A percentile compares a stretch with the other conserved stretches of the same genome.
phyloP scores from a whole-genome alignment of 1,284 basidiomycete genomes.

The Lignosus rhinocerotis region DNA sequence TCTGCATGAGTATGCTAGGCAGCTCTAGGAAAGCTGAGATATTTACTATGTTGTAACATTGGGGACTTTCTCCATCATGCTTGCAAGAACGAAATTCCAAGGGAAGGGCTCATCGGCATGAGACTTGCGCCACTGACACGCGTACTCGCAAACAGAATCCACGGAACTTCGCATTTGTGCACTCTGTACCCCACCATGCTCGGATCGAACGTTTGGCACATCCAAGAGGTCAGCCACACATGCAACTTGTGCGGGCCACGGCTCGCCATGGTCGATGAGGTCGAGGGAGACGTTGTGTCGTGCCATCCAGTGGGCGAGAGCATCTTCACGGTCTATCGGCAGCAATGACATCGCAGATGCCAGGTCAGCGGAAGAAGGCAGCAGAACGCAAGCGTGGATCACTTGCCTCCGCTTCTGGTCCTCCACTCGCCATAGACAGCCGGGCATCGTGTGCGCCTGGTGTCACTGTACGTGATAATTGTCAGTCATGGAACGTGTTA shows the following conservation, averaged over 20 bases:
- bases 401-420: constrained; percentile 1
- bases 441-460: neutral
- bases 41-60: neutral
- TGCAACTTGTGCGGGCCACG: constrained; percentile 2
- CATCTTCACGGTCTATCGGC: constrained; percentile 1
- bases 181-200: neutral
- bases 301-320: constrained; percentile 2
- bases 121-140: neutral
- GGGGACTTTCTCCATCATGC: neutral
- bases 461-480: constrained; percentile 3
- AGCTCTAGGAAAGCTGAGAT: no score
- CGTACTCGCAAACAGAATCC: neutral
- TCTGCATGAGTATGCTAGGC: neutral
- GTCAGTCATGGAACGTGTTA: neutral
- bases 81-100: neutral
- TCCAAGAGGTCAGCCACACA: neutral
- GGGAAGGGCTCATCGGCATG: neutral
- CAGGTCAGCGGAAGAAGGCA: neutral
- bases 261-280: neutral
- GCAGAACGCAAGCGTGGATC: neutral
- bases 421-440: neutral
- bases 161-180: neutral
- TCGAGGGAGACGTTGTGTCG: constrained; percentile 9
- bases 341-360: constrained; percentile 7
- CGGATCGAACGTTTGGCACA: neutral